Evolutionary conservation across 2,329 filamentous ascomycete genomes (phyloP).

Genomic region (Exophiala aquamarina): DNA sequence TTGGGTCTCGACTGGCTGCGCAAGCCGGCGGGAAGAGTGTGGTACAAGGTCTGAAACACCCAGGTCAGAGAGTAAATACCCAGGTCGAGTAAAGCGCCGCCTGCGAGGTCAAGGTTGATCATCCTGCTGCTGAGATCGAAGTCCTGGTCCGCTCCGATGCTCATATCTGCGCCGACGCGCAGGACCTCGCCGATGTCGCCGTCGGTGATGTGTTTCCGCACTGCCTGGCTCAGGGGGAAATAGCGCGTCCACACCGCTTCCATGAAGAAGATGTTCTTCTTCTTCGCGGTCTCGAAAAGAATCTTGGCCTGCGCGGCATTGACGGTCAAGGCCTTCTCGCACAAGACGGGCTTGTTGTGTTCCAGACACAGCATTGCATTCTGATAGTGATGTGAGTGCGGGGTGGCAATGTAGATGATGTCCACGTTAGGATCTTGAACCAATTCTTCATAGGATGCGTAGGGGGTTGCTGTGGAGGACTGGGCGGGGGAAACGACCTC

Average conservation of each 20-base stretch:
- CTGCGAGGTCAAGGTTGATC: slow-evolving; percentile 79
- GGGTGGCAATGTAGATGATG: slow-evolving; percentile 85
- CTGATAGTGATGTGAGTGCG: slow-evolving; percentile 91
- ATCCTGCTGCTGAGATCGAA: slow-evolving; percentile 58
- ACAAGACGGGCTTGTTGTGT: slow-evolving; percentile 83
- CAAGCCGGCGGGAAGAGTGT: slow-evolving; percentile 56
- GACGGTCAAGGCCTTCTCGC: slow-evolving; percentile 87
- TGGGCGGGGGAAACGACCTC: slow-evolving; percentile 63
- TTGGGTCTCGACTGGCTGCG: slow-evolving; percentile 41
- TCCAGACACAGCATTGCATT: slow-evolving; percentile 82
- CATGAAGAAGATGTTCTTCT: slow-evolving; percentile 76
- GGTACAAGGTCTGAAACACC: slow-evolving; percentile 63
- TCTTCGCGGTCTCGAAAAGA: slow-evolving; percentile 68
- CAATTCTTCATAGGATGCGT: slow-evolving; percentile 79
- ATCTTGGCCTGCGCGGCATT: slow-evolving; percentile 74
- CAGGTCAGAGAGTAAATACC: slow-evolving; percentile 88
- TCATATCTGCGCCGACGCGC: slow-evolving; percentile 64
- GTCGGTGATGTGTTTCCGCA: slow-evolving; percentile 61
- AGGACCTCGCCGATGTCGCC: slow-evolving; percentile 57
- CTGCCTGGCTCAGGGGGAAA: slow-evolving; percentile 78
- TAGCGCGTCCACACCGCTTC: slow-evolving; percentile 89
- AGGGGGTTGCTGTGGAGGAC: slow-evolving; percentile 62
- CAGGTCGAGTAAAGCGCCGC: slow-evolving; percentile 78
- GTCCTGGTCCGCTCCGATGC: slow-evolving; percentile 50
- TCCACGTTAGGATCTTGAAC: slow-evolving; percentile 77